Evolutionary conservation across 257 asterid species (phyloP), one percentile per base, ranked within the genome.

Genomic region (Primulina tabacum): DNA sequence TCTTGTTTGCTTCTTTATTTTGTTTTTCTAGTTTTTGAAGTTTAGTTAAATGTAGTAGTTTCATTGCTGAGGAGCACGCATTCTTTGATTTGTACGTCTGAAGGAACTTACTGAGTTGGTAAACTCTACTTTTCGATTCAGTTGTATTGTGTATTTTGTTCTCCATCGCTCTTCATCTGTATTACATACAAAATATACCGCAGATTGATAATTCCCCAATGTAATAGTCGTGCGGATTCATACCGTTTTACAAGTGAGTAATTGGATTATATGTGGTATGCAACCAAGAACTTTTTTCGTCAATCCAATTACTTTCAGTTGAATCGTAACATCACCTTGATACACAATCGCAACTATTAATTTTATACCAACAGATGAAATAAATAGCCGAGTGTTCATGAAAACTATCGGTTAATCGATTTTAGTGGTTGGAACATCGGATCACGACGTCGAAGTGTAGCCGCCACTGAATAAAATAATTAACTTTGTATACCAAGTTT

Each of bases 11-110:
- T 40, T 66, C 32, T 18, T 50, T 8, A 7, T 26, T 30, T 66
- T 72, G 14, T 18, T 63, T 56, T 64, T 53, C 26, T 63, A 55
- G 71, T 34, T 74, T 71, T 74, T 28, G 20, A 76, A 64, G 84
- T 68, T 74, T 81, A 56, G 38, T 73, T 76, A 76, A 78, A 71
- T 72, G 76, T 43, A 68, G 38, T 62, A 28, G 29, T 28, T 55
- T 72, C 63, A 61, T 72, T 78, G 71, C 77, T 69, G 82, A 71
- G 82, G 83, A 21, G 24, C 68, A 79, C 14, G 1, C 90, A 81
- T 85, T 85, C 85, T 71, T 85, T 81, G 11, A 83, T 81, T 81
- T 79, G 63, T 77, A 71, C 70, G 63, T 70, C 40, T 62, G 17
- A 56, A 69, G 7, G 6, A 29, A 28, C 17, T 30, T 60, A 26